Percentiles rank a stretch among this genome's conserved stretches.
Conservation (phyloP, 495 filamentous ascomycete genomes). For the Penicillium chermesinum region DNA sequence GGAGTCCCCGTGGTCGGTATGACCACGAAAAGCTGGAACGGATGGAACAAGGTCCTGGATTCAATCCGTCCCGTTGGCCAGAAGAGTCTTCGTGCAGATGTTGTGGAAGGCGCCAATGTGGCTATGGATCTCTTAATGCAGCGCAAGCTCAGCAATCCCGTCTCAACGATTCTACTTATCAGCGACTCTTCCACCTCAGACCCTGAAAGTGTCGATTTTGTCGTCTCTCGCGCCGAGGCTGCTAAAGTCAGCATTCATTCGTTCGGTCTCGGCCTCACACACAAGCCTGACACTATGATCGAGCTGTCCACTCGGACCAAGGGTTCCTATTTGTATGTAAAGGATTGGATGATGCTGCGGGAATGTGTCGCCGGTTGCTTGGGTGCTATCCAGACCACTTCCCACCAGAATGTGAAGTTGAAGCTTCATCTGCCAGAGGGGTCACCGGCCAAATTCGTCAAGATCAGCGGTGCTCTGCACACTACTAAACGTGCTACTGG, state of each 20-base stretch:
- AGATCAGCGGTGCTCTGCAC: slow-evolving; percentile 95
- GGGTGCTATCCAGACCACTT: slow-evolving; percentile 88
- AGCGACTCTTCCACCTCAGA: slow-evolving; percentile 99
- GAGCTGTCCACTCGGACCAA: slow-evolving; percentile 94
- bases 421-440: slow-evolving; percentile 93
- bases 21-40: slow-evolving; percentile 89
- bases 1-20: slow-evolving; percentile 96
- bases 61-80: slow-evolving; percentile 92
- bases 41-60: slow-evolving; percentile 82
- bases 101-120: slow-evolving; percentile 96
- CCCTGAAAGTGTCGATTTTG: slow-evolving; percentile 94
- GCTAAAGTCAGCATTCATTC: slow-evolving; percentile 98
- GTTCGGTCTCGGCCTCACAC: slow-evolving; percentile 91
- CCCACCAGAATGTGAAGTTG: slow-evolving; percentile 98
- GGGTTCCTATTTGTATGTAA: slow-evolving; percentile 95
- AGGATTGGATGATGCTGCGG: slow-evolving; percentile 99
- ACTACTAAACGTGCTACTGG: slow-evolving; percentile 98
- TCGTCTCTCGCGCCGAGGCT: slow-evolving; percentile 94
- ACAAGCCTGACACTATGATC: slow-evolving; percentile 99
- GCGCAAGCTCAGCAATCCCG: slow-evolving; percentile 90
- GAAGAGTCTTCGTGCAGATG: slow-evolving; percentile 93
- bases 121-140: slow-evolving; percentile 99
- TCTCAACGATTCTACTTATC: slow-evolving; percentile 94
- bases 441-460: slow-evolving; percentile 95
- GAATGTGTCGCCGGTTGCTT: slow-evolving; percentile 95